Evolutionary conservation across 2,329 filamentous ascomycete species (phyloP).

Genomic region (Aureobasidium leucospermi): DNA sequence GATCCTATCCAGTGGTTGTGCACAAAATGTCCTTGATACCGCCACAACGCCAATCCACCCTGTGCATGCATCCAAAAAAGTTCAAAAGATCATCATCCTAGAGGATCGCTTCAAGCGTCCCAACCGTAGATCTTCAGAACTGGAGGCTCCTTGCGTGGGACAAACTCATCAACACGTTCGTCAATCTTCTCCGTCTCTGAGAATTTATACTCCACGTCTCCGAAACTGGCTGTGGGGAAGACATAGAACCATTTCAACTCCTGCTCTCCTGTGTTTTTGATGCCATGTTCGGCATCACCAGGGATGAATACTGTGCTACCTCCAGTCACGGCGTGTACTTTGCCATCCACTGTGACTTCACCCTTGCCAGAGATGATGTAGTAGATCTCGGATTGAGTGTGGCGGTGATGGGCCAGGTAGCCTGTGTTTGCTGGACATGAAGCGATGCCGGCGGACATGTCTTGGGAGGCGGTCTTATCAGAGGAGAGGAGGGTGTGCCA

Average conservation of each 20-base stretch:
- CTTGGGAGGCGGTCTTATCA: slow-evolving; percentile 23
- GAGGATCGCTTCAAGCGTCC: not conserved
- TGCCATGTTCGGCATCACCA: slow-evolving; percentile 37
- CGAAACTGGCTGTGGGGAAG: slow-evolving; percentile 13
- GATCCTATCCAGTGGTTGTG: not conserved
- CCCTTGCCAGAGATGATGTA: slow-evolving; percentile 34
- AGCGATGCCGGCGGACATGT: slow-evolving; percentile 32
- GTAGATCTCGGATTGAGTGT: slow-evolving; percentile 39
- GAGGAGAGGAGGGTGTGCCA: slow-evolving; percentile 37
- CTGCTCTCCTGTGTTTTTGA: slow-evolving; percentile 17
- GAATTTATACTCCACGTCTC: slow-evolving; percentile 14
- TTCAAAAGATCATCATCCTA: too few relatives aligned
- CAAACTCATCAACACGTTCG: not conserved
- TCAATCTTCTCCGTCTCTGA: slow-evolving; percentile 5
- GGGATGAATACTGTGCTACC: slow-evolving; percentile 37
- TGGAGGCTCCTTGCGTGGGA: not conserved
- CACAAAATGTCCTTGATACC: not conserved
- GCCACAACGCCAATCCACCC: not conserved
- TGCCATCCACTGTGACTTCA: slow-evolving; percentile 33
- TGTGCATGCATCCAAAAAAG: too few relatives aligned
- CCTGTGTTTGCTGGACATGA: slow-evolving; percentile 28
- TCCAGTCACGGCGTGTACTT: slow-evolving; percentile 25
- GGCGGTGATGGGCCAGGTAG: slow-evolving; percentile 32
- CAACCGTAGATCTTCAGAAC: slow-evolving; percentile 1
- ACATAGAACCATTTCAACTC: slow-evolving; percentile 15